Percentiles rank a stretch among this genome's conserved stretches.
Conservation (phyloP, 805 yeast species). For the Isabelozyma pseudorhagii region DNA sequence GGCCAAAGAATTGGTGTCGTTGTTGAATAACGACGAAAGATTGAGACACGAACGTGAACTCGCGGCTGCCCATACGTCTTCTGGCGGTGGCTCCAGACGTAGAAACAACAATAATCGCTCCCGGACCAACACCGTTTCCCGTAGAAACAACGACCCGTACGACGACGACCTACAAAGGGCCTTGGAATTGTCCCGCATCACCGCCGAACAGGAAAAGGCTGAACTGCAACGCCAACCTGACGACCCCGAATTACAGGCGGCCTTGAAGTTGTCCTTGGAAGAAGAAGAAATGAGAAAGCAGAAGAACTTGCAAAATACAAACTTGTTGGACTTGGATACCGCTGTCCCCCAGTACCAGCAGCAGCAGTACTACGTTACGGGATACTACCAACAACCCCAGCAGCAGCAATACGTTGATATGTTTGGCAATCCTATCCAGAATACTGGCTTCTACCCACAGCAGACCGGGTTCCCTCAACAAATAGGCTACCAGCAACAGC, state of each 20-base stretch:
- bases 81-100: slow-evolving; percentile 24
- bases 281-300: slow-evolving; percentile 67
- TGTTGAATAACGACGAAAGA: slow-evolving; percentile 79
- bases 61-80: slow-evolving; percentile 18
- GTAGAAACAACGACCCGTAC: slow-evolving; percentile 35
- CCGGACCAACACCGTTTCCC: slow-evolving; percentile 17
- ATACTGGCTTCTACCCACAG: slow-evolving; percentile 51
- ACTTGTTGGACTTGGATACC: slow-evolving; percentile 51
- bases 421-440: slow-evolving; percentile 65
- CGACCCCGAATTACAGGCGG: slow-evolving; percentile 65
- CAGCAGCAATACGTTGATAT: slow-evolving; percentile 41
- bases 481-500: slow-evolving; percentile 15
- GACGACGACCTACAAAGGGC: slow-evolving; percentile 82
- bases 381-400: slow-evolving; percentile 18
- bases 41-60: slow-evolving; percentile 63
- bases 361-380: slow-evolving; percentile 25
- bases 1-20: slow-evolving; percentile 82
- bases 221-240: slow-evolving; percentile 24
- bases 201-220: slow-evolving; percentile 80
- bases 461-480: slow-evolving; percentile 19
- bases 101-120: slow-evolving; percentile 21
- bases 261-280: slow-evolving; percentile 68
- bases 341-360: slow-evolving; percentile 17
- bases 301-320: slow-evolving; percentile 39
- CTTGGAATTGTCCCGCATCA: slow-evolving; percentile 70